phyloP scores from a whole-genome alignment of 148 eudicot genomes.

The Pharnaceum exiguum region DNA sequence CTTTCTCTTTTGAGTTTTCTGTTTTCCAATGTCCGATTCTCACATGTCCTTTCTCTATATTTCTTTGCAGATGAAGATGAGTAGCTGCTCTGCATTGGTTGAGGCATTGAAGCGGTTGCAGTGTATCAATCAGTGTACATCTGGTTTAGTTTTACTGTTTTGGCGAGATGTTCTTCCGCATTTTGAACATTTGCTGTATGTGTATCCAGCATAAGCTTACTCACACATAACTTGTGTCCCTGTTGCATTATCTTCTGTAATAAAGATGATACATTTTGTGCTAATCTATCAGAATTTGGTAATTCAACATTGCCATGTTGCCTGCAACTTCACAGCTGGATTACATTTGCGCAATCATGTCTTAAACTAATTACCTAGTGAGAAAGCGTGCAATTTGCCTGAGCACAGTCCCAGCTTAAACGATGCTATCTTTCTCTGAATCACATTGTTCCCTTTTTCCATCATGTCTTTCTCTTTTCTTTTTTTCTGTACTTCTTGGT shows the following conservation, averaged over 20 bases:
- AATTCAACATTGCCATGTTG: neutral
- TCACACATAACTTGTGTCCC: no score
- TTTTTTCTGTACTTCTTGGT: no score
- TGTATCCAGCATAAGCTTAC: neutral
- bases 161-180: neutral
- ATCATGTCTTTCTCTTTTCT: no score
- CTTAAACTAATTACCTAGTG: no score
- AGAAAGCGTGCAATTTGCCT: no score
- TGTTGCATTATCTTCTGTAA: neutral
- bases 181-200: neutral
- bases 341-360: neutral
- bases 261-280: neutral
- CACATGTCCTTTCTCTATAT: neutral
- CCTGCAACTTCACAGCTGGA: neutral
- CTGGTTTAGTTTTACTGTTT: neutral
- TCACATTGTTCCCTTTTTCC: no score
- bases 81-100: neutral
- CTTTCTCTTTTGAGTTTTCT: no score
- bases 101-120: no score
- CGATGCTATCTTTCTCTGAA: no score
- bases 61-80: neutral
- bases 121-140: no score
- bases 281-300: neutral
- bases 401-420: no score
- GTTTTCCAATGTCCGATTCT: no score